These are phyloP conservation scores for Tricholoma saponaceum DNA, from an alignment of 768 basidiomycete species.

Conservation along the genomic window DNA sequence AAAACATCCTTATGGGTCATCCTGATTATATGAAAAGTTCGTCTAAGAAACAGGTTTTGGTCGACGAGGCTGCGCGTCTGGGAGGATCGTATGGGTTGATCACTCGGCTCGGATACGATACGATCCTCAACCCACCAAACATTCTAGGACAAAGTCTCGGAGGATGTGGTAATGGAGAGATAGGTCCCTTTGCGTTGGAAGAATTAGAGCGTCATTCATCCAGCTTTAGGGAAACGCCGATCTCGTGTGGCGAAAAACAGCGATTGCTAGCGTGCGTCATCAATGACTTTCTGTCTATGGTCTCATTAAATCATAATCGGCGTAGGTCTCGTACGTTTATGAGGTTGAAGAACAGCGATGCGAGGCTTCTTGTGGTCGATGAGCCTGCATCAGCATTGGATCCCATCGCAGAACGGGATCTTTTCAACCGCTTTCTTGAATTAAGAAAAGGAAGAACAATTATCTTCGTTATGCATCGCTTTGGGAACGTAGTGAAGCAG, in stretches of 20 bases:
- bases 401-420: slow-evolving; percentile 45
- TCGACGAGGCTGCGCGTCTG: slow-evolving; percentile 29
- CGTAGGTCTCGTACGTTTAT: slow-evolving; percentile 44
- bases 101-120: slow-evolving; percentile 36
- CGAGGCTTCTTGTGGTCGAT: slow-evolving; percentile 51
- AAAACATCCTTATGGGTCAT: slow-evolving; percentile 36
- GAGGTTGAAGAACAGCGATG: slow-evolving; percentile 32
- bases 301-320: slow-evolving; percentile 1
- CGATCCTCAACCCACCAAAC: slow-evolving; percentile 29
- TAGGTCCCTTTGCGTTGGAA: slow-evolving; percentile 26
- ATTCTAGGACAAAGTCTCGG: slow-evolving; percentile 24
- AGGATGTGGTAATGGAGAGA: slow-evolving; percentile 22
- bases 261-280: slow-evolving; percentile 43
- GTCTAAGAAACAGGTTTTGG: slow-evolving; percentile 10
- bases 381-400: slow-evolving; percentile 59
- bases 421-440: slow-evolving; percentile 36
- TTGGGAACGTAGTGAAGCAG: slow-evolving; percentile 42
- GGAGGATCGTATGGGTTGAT: slow-evolving; percentile 40
- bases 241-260: slow-evolving; percentile 48
- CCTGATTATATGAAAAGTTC: slow-evolving; percentile 8
- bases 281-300: background rate
- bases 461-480: slow-evolving; percentile 55
- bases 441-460: slow-evolving; percentile 45
- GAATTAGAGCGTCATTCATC: slow-evolving; percentile 27
- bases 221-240: slow-evolving; percentile 21